Evolutionary conservation across 2,329 filamentous ascomycete genomes (phyloP), one percentile per base, ranked within the genome.

Genomic region (Ceratocystis eucalypticola): DNA sequence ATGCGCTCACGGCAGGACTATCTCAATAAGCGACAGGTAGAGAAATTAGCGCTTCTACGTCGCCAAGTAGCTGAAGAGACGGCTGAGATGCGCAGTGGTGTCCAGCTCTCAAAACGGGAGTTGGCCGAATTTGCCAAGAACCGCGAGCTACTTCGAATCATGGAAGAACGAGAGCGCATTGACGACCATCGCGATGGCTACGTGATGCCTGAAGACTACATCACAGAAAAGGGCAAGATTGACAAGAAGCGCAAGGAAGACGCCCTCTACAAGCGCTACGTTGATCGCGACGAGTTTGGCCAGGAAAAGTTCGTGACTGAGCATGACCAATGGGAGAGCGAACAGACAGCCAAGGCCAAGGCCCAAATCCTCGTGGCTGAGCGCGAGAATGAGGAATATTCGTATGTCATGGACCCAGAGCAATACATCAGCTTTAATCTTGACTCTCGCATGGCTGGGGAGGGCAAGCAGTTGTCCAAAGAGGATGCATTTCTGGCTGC

Each of bases 121-220:
- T 91, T 88, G 73, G 88, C 86, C 66, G 90, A 96, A 69, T 97
- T 99, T 74, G 87, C 88, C 2, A 87, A 90, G 72, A 97, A 97
- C 72, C 80, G 89, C 59, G 90, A 97, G 75, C 80, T 92, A 30
- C 76, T 96, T 53, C 82, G 87, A 45, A 79, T 96, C 53, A 90
- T 91, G 0, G 89, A 96, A 76, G 91, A 95, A 74, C 83, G 93
- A 25, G 78, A 93, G 66, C 84, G 84, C 55, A 96, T 99, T 69
- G 92, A 97, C 73, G 93, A 97, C 71, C 86, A 96, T 74, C 83
- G 87, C 22, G 92, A 96, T 77, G 93, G 93, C 1, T 99, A 97
- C 76, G 83, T 87, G 70, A 87, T 99, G 78, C 94, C 93, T 0
- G 92, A 96, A 70, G 91, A 96, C 74, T 96, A 96, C 73, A 93